phyloP scores from a whole-genome alignment of 2,329 filamentous ascomycete genomes.

The Clonostachys solani region DNA sequence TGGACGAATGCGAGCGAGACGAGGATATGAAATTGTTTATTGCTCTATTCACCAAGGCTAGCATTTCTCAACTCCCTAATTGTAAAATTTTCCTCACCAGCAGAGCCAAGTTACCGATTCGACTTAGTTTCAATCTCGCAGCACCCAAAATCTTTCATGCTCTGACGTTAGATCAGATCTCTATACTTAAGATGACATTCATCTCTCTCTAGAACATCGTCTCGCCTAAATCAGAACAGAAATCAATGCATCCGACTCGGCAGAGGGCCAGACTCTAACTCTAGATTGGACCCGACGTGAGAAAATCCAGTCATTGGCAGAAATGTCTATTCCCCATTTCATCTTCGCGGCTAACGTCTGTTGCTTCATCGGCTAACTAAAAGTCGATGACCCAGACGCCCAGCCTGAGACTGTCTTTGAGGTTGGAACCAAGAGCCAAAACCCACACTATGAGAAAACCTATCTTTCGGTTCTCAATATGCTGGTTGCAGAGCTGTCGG shows the following conservation, averaged over 20 bases:
- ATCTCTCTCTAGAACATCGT: constrained; percentile 17
- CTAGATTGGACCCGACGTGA: constrained; percentile 2
- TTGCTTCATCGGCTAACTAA: constrained; percentile 3
- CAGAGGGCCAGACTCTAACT: constrained; percentile 1
- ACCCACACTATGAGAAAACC: constrained; percentile 3
- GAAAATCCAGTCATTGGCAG: neutral
- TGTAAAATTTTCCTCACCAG: constrained; percentile 30
- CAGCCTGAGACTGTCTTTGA: constrained; percentile 13
- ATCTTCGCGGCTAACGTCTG: constrained; percentile 4
- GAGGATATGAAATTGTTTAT: neutral
- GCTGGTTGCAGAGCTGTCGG: neutral
- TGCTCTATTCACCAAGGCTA: neutral
- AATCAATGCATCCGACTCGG: constrained; percentile 2
- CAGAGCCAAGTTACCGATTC: constrained; percentile 26
- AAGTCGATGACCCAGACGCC: constrained; percentile 6
- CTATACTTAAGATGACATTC: constrained; percentile 25
- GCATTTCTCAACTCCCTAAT: neutral
- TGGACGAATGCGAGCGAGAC: neutral
- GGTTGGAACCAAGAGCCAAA: neutral
- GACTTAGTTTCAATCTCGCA: constrained; percentile 22
- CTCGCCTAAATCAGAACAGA: constrained; percentile 18
- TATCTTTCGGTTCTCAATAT: constrained; percentile 10
- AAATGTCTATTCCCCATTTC: too few species aligned
- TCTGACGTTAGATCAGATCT: constrained; percentile 25
- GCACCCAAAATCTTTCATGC: constrained; percentile 16